Conservation (phyloP, 1,284 basidiomycete genomes). For the Pyrrhoderma noxium region DNA sequence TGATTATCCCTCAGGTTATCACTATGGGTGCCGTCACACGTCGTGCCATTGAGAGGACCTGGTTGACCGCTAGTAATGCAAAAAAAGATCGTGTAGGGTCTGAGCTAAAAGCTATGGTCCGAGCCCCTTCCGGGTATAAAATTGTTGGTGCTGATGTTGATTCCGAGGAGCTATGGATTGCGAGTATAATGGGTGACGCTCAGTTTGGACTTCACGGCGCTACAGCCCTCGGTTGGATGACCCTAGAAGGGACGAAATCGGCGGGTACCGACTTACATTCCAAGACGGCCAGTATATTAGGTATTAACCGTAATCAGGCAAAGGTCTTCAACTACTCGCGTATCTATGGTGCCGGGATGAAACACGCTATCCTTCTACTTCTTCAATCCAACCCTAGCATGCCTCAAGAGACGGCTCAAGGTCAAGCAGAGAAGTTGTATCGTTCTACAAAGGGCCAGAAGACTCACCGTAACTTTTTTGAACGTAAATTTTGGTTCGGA, state of each 20-base stretch:
- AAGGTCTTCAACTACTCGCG: slow-evolving; percentile 99
- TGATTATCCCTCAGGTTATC: slow-evolving; percentile 94
- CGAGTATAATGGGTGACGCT: slow-evolving; percentile 97
- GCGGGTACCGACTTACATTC: slow-evolving; percentile 96
- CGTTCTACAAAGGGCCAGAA: slow-evolving; percentile 92
- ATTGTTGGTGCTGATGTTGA: slow-evolving; percentile 99
- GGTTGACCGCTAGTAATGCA: slow-evolving; percentile 97
- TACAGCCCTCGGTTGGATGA: slow-evolving; percentile 99
- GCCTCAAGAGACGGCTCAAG: slow-evolving; percentile 71
- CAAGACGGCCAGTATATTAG: slow-evolving; percentile 91
- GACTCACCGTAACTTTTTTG: slow-evolving; percentile 64
- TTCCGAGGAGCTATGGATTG: slow-evolving; percentile 99
- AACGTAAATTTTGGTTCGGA: slow-evolving; percentile 91
- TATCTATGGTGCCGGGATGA: slow-evolving; percentile 97
- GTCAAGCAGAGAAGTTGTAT: slow-evolving; percentile 83
- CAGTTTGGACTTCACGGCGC: slow-evolving; percentile 97
- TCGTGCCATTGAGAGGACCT: slow-evolving; percentile 95
- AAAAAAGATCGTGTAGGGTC: slow-evolving; percentile 97
- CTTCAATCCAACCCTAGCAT: slow-evolving; percentile 83
- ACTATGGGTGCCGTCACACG: slow-evolving; percentile 99
- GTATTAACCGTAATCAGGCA: slow-evolving; percentile 90
- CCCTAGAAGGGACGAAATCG: slow-evolving; percentile 95
- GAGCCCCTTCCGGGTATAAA: slow-evolving; percentile 87
- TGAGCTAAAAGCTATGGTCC: slow-evolving; percentile 96
- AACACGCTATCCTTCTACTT: slow-evolving; percentile 85